Evolutionary conservation across 2,329 filamentous ascomycete genomes (phyloP), one percentile per base, ranked within the genome.

Genomic region (Anthostomella pinea): DNA sequence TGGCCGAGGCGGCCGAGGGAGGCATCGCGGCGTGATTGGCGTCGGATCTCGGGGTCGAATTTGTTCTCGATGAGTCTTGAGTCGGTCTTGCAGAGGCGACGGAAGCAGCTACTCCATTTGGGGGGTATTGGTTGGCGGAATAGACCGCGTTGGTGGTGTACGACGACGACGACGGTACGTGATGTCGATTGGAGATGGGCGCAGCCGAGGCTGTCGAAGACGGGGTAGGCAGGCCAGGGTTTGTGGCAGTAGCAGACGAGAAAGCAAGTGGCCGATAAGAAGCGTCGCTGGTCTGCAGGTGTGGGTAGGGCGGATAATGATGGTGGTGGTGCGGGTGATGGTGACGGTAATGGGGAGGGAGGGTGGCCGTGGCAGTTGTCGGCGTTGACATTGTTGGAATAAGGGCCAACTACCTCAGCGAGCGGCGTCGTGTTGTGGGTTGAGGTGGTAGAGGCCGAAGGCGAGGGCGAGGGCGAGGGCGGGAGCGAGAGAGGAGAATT

Each of bases 321-420:
- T 81, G 80, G 57, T 78, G 79, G 68, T 79, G 79, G 44, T 77
- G 77, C 66, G 77, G 75, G 48, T 70, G 69, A 43, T 72, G 72
- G 52, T 72, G 68, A 52, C 76, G 74, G 64, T 81, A 77, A 64
- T 83, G 81, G 56, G 77, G 78, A 60, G 81, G 81, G 58, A 87
- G 72, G 51, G 81, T 84, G 57, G 81, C 81, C 62, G 83, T 85
- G 56, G 82, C 83, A 57, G 82, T 85, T 45, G 85, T 87, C 52
- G 86, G 85, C 53, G 85, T 89, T 72, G 86, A 90, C 86, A 91
- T 90, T 63, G 47, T 63, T n/a, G n/a, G 36, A 8, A 22, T 41
- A 46, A 38, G 38, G 11, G 30, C 30, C 36, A 34, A 27, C 25
- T 9, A 15, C 25, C 25, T 13, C 25, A 29, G n/a, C 17, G 30